Conservation (phyloP, 2,329 filamentous ascomycete genomes). For the Esteya vermicola region DNA sequence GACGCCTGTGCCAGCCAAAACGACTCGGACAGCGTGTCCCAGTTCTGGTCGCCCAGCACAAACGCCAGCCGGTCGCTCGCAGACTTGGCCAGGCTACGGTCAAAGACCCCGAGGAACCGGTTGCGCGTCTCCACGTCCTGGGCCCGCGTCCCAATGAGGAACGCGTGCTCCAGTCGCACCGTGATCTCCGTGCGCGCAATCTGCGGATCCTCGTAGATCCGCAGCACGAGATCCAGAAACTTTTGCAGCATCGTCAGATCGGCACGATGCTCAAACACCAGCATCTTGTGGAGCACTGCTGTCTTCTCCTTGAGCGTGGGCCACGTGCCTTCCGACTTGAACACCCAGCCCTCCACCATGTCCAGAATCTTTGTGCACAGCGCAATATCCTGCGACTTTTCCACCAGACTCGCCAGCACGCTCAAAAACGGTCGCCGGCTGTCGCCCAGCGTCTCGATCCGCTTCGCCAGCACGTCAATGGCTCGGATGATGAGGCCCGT, state of each 20-base stretch:
- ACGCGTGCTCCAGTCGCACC: conserved; percentile 94
- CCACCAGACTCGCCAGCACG: conserved; percentile 84
- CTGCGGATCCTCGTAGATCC: conserved; percentile 95
- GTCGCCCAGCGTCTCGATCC: conserved; percentile 87
- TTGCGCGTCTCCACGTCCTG: conserved; percentile 95
- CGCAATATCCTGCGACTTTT: conserved; percentile 77
- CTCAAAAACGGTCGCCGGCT: conserved; percentile 87
- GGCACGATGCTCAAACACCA: conserved; percentile 75
- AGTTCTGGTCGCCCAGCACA: conserved; percentile 84
- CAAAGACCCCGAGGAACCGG: conserved; percentile 91
- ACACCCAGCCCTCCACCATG: conserved; percentile 94
- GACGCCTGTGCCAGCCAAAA: conserved; percentile 97
- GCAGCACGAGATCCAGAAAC: conserved; percentile 90
- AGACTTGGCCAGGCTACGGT: conserved; percentile 84
- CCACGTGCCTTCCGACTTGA: conserved; percentile 86
- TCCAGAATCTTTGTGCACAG: conserved; percentile 86
- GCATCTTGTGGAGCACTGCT: conserved; percentile 97
- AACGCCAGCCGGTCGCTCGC: conserved; percentile 82
- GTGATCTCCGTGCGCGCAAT: conserved; percentile 91
- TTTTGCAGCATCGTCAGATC: conserved; percentile 80
- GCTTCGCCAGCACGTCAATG: conserved; percentile 78
- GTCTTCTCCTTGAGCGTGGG: conserved; percentile 98
- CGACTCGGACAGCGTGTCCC: conserved; percentile 86
- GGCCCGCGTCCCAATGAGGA: conserved; percentile 85
- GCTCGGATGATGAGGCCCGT: conserved; percentile 87